phyloP scores from a whole-genome alignment of 768 basidiomycete species.

The Tulasnella sp. region DNA sequence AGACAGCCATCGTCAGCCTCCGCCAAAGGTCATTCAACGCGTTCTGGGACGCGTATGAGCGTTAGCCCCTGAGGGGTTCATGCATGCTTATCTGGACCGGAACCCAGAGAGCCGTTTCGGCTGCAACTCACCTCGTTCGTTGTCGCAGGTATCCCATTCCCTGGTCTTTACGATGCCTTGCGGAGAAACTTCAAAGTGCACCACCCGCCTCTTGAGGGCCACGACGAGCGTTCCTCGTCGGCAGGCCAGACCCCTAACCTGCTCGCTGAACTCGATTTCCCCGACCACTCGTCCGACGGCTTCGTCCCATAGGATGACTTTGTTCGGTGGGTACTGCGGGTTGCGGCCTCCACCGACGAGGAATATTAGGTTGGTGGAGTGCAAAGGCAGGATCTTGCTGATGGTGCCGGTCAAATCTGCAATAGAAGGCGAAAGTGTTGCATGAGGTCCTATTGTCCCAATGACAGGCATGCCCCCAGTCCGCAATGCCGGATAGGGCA shows the following conservation, averaged over 20 bases:
- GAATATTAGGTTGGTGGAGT: constrained; percentile 78
- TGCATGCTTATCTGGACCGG: not conserved
- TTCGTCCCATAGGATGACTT: constrained; percentile 89
- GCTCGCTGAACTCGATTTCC: constrained; percentile 84
- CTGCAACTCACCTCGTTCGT: constrained; percentile 61
- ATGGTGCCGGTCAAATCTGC: constrained; percentile 77
- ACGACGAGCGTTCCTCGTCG: constrained; percentile 82
- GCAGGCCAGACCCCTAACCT: constrained; percentile 73
- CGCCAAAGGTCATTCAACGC: not conserved
- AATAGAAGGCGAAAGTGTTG: constrained; percentile 2
- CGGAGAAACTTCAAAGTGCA: constrained; percentile 64
- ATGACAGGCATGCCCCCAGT: not conserved
- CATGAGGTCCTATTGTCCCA: not conserved
- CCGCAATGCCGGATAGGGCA: not conserved
- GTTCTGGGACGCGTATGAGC: not conserved
- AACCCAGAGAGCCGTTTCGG: not conserved
- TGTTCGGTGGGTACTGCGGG: constrained; percentile 87
- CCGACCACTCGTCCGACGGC: constrained; percentile 70
- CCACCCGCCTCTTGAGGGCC: constrained; percentile 70
- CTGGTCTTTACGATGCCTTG: constrained; percentile 57
- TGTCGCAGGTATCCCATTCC: constrained; percentile 87
- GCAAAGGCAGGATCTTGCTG: constrained; percentile 69
- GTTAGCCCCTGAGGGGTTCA: not conserved
- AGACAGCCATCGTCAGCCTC: not conserved
- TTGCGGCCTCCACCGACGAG: constrained; percentile 84